phyloP scores from a whole-genome alignment of 108 stramenopile species.

The Skeletonema marinoi region DNA sequence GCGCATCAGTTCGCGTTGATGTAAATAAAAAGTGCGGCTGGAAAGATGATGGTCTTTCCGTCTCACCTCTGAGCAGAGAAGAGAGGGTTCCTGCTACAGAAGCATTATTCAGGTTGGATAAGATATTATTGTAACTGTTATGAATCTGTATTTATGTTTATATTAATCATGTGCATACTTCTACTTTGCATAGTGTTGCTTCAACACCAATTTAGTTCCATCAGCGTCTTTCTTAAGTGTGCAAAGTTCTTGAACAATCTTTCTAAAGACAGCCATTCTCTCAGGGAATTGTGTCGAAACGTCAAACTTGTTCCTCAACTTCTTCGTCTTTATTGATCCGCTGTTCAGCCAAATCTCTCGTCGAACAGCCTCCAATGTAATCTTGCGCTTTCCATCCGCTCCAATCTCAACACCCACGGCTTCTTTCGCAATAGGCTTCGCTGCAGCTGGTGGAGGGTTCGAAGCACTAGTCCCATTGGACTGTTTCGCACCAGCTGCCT shows the following conservation, averaged over 20 bases:
- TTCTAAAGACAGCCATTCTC: constrained; percentile 59
- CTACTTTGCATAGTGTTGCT: constrained; percentile 79
- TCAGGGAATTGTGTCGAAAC: constrained; percentile 71
- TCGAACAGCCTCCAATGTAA: constrained; percentile 74
- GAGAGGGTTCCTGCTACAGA: too few species aligned
- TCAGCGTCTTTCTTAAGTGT: constrained; percentile 70
- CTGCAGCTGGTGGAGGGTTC: neutral
- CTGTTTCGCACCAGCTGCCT: constrained; percentile 49
- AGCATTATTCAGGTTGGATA: too few species aligned
- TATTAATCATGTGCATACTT: neutral
- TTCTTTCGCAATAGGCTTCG: constrained; percentile 5
- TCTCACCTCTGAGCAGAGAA: too few species aligned
- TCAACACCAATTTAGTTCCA: constrained; percentile 78
- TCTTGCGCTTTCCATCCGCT: constrained; percentile 74
- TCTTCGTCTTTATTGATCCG: constrained; percentile 73
- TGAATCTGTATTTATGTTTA: neutral
- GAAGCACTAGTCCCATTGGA: constrained; percentile 8
- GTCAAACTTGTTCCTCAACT: constrained; percentile 81
- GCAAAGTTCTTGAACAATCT: constrained; percentile 75
- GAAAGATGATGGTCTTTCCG: too few species aligned
- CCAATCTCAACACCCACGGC: constrained; percentile 58
- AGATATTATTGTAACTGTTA: neutral
- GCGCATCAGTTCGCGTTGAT: too few species aligned
- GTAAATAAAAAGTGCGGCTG: too few species aligned
- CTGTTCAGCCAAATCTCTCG: constrained; percentile 85